Evolutionary conservation across 805 yeast species (phyloP), one percentile per base, ranked within the genome.

Genomic region (Lipomyces chichibuensis): DNA sequence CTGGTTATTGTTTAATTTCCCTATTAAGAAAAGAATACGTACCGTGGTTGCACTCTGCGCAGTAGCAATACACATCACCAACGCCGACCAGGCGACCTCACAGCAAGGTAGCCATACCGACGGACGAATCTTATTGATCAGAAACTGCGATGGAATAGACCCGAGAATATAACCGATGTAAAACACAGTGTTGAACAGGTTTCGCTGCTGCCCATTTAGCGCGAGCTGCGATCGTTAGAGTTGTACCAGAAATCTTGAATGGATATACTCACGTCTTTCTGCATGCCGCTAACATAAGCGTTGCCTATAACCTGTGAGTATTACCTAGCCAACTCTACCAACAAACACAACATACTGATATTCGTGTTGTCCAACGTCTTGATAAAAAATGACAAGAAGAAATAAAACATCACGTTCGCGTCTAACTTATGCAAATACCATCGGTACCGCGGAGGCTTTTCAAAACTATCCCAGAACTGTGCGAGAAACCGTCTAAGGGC

Each of bases 81-180:
- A 82, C 63, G 88, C 77, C 0, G 90, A 83, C 92, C 92, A 90
- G 46, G 84, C 80, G 46, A 88, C 70, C 88, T 93, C 77, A 84
- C 80, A 4, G 78, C 63, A 0, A 88, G 88, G 57, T 85, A 74
- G n/a, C 82, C 78, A 77, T 80, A 80, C 39, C 71, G 69, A 57
- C 69, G 64, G 46, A 72, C 72, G 32, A 74, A 62, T 53, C 66
- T 66, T 20, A 75, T 62, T 60, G 23, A 74, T 68, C 51, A 79
- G 60, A 67, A 77, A 70, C 54, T 75, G 75, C 33, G 77, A 72
- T 5, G 80, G 81, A 29, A 77, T 71, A 49, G 72, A 73, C 27
- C 75, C 76, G 49, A 77, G 65, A 23, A 74, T 69, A 57, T 73
- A 75, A 1, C 80, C 80, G 25, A 74, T 68, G 13, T 68, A 62